Percentiles rank a stretch among this genome's conserved stretches.
Conservation (phyloP, 352 stramenopile genomes). For the Peronospora belbahrii region DNA sequence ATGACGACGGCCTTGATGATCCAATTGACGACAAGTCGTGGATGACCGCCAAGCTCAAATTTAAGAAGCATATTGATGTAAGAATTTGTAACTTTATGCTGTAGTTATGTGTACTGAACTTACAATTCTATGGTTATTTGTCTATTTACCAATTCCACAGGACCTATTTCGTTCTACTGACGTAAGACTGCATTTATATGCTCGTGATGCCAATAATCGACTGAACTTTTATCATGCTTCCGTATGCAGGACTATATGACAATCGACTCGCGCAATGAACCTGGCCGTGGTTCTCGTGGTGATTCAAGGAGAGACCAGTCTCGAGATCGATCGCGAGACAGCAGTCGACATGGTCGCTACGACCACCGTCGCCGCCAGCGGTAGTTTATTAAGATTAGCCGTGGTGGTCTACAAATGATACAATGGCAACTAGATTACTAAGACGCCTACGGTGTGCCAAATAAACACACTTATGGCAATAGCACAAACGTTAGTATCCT, state of each 20-base stretch:
- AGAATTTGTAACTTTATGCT: not conserved
- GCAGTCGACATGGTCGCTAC: slow-evolving; percentile 6
- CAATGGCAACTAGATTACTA: not conserved
- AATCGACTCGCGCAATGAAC: slow-evolving; percentile 47
- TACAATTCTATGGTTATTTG: not conserved
- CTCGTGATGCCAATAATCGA: not conserved
- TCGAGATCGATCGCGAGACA: slow-evolving; percentile 9
- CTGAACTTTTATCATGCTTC: not conserved
- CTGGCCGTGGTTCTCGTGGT: slow-evolving; percentile 2
- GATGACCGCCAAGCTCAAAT: slow-evolving; percentile 85
- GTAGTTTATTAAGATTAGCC: not conserved
- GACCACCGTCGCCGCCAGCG: slow-evolving; percentile 11
- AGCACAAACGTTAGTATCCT: no score
- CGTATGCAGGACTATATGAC: slow-evolving; percentile 59
- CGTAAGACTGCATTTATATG: slow-evolving; percentile 20
- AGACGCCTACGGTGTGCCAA: no score
- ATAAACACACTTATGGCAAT: no score
- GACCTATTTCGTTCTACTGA: slow-evolving; percentile 68
- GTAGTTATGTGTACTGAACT: not conserved
- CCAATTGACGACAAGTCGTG: slow-evolving; percentile 52
- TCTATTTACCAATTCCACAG: slow-evolving; percentile 22
- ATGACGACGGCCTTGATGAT: slow-evolving; percentile 31
- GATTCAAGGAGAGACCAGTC: slow-evolving; percentile 13
- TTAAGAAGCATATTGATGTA: slow-evolving; percentile 87
- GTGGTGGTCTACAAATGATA: not conserved